Conservation (phyloP, 2,329 filamentous ascomycete species). For the Stemphylium lycopersici region DNA sequence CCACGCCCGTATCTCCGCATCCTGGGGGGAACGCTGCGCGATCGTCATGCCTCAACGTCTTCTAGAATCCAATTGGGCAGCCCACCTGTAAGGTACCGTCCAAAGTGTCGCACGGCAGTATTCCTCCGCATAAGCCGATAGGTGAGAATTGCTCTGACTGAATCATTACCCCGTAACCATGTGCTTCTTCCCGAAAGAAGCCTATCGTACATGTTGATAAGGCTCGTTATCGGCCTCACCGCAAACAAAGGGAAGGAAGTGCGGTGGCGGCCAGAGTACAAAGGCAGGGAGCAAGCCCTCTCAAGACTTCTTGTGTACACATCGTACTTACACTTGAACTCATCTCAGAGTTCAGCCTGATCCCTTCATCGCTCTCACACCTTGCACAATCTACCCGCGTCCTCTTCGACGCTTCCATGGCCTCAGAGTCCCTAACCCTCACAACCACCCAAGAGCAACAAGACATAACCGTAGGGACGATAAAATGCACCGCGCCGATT, state of each 20-base stretch:
- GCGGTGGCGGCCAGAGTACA: constrained; percentile 14
- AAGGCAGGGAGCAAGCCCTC: constrained; percentile 10
- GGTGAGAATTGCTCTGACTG: constrained; percentile 4
- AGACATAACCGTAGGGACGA: constrained; percentile 34
- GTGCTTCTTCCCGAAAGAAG: constrained; percentile 26
- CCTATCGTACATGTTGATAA: constrained; percentile 37
- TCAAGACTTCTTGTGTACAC: neutral
- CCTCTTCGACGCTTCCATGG: constrained; percentile 17
- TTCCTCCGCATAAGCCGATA: constrained; percentile 14
- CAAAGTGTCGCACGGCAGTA: constrained; percentile 3
- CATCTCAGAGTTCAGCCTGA: neutral
- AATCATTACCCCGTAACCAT: constrained; percentile 10
- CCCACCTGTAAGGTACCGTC: constrained; percentile 8
- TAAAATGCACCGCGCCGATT: constrained; percentile 48
- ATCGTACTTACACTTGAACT: neutral
- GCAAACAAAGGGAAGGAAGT: constrained; percentile 24
- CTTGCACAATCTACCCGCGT: neutral
- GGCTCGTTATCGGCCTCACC: constrained; percentile 29
- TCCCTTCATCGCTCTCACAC: constrained; percentile 2
- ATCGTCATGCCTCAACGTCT: constrained; percentile 7
- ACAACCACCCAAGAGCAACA: constrained; percentile 22
- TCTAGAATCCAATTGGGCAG: neutral
- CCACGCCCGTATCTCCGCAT: constrained; percentile 16
- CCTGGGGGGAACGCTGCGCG: constrained; percentile 7
- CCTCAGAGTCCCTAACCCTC: constrained; percentile 19